These are phyloP conservation scores for Spergularia marina DNA, from an alignment of 148 eudicot genomes.

Conservation along the genomic window DNA sequence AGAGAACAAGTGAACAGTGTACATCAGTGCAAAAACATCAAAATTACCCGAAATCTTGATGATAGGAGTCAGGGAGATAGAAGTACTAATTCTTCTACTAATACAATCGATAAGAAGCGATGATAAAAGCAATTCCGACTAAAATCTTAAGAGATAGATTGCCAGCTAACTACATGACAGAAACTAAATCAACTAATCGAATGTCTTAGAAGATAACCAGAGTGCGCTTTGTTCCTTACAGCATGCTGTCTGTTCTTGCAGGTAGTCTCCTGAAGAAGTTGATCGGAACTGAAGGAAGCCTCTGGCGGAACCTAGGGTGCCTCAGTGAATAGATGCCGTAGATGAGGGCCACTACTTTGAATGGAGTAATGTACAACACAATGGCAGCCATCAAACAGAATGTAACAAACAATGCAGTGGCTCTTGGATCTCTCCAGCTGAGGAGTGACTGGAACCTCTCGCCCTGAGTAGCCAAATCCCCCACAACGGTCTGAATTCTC, in stretches of 20 bases:
- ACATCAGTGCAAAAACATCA: not conserved
- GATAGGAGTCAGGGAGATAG: not conserved
- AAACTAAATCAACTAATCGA: not conserved
- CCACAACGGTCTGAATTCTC: conserved; percentile 53
- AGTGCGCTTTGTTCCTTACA: conserved; percentile 19
- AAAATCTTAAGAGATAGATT: not conserved
- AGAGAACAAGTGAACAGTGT: not conserved
- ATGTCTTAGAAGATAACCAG: not conserved
- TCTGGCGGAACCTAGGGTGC: conserved; percentile 51
- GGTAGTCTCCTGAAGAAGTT: conserved; percentile 58
- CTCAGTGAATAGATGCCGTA: conserved; percentile 41
- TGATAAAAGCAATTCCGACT: not conserved
- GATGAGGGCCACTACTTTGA: conserved; percentile 42
- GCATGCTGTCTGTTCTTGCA: conserved; percentile 51
- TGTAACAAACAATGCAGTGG: conserved; percentile 43
- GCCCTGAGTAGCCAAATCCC: conserved; percentile 60
- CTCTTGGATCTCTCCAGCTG: conserved; percentile 61
- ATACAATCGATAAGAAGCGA: not conserved
- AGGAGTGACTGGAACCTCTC: conserved; percentile 49
- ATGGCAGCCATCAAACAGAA: conserved; percentile 48
- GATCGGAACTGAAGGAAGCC: conserved; percentile 46
- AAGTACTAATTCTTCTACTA: not conserved
- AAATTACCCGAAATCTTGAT: not conserved
- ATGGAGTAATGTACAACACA: conserved; percentile 48
- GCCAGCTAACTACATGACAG: not conserved